Evolutionary conservation across 768 basidiomycete species (phyloP).

Genomic region (Amanita inopinata): DNA sequence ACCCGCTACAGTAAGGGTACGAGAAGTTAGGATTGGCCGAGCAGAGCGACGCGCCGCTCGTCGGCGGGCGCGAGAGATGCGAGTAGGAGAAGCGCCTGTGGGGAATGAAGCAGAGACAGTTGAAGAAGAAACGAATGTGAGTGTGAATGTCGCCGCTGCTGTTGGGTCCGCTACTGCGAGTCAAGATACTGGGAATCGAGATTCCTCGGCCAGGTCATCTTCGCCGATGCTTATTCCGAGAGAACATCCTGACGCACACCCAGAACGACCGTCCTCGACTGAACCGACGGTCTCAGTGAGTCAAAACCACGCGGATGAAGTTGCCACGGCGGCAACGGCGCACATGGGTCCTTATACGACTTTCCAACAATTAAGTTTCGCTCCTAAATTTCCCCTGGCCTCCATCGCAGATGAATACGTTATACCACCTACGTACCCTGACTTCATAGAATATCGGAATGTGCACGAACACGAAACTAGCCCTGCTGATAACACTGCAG

Average conservation of each 20-base stretch:
- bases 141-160: slow-evolving; percentile 50
- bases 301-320: slow-evolving; percentile 39
- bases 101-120: slow-evolving; percentile 34
- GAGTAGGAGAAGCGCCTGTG: slow-evolving; percentile 36
- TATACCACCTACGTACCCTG: slow-evolving; percentile 83
- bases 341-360: slow-evolving; percentile 82
- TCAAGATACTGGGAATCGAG: no score
- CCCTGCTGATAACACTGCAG: slow-evolving; percentile 23
- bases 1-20: slow-evolving; percentile 88
- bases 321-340: slow-evolving; percentile 55
- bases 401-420: slow-evolving; percentile 85
- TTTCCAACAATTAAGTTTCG: slow-evolving; percentile 82
- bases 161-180: slow-evolving; percentile 27
- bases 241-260: slow-evolving; percentile 32
- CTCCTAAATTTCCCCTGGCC: slow-evolving; percentile 82
- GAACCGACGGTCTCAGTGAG: slow-evolving; percentile 27
- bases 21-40: slow-evolving; percentile 85
- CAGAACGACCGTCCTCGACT: slow-evolving; percentile 20
- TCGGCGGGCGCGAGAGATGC: slow-evolving; percentile 63
- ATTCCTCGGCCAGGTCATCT: slow-evolving; percentile 20
- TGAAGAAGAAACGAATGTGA: slow-evolving; percentile 47
- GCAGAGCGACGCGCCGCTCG: slow-evolving; percentile 81
- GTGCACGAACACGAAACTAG: slow-evolving; percentile 48
- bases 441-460: slow-evolving; percentile 62
- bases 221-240: slow-evolving; percentile 32